Conservation (phyloP, 345 rosid species). For the Pistacia atlantica region DNA sequence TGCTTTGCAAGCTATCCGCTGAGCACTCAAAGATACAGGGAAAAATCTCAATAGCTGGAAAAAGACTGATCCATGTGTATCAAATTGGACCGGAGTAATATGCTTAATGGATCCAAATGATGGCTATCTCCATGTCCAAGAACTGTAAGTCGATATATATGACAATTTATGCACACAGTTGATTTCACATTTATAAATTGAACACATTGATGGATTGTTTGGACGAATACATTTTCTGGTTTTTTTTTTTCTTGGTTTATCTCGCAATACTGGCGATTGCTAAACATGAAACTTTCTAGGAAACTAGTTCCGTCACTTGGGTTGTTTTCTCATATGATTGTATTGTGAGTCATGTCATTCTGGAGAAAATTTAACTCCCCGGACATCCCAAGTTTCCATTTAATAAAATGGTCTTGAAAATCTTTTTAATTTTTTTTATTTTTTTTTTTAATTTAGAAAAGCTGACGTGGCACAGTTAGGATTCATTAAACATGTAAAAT, state of each 20-base stretch:
- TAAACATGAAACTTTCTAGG: slow-evolving; percentile 76
- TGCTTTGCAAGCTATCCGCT: slow-evolving; percentile 8
- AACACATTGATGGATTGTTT: background rate
- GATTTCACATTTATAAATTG: no score
- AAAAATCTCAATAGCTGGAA: slow-evolving; percentile 70
- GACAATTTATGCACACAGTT: no score
- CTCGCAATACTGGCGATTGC: slow-evolving; percentile 57
- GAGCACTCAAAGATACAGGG: background rate
- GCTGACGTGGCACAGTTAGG: no score
- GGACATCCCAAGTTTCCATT: no score
- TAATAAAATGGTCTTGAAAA: no score
- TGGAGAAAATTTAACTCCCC: no score
- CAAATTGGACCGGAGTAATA: slow-evolving; percentile 89
- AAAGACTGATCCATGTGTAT: slow-evolving; percentile 74
- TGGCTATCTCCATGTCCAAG: slow-evolving; percentile 74
- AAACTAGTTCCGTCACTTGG: slow-evolving; percentile 80
- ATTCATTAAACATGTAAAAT: no score
- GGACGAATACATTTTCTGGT: background rate
- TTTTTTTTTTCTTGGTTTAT: background rate
- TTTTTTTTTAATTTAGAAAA: no score
- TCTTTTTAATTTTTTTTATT: no score
- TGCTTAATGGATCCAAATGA: slow-evolving; percentile 59
- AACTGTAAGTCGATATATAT: slow-evolving; percentile 46
- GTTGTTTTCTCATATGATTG: slow-evolving; percentile 48
- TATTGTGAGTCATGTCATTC: slow-evolving; percentile 50